These are phyloP conservation scores for Scleromitrula shiraiana DNA, from an alignment of 2,329 filamentous ascomycete species.

Conservation along the genomic window DNA sequence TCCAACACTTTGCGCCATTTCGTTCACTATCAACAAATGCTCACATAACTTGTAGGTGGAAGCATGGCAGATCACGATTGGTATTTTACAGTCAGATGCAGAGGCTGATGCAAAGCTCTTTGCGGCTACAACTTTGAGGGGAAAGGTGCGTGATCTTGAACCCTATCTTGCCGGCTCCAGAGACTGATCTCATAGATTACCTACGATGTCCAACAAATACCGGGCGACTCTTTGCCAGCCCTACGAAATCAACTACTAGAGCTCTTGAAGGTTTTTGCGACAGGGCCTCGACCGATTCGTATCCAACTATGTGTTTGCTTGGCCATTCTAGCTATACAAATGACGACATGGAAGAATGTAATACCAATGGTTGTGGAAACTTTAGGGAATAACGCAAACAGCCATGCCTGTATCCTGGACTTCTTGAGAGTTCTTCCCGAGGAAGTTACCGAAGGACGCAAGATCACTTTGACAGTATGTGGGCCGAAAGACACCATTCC, in stretches of 20 bases:
- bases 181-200: conserved; percentile 60
- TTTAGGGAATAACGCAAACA: conserved; percentile 67
- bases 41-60: conserved; percentile 51
- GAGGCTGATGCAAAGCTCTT: conserved; percentile 86
- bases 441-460: conserved; percentile 98
- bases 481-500: conserved; percentile 50
- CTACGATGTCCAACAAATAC: conserved; percentile 88
- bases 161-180: not conserved
- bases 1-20: conserved; percentile 10
- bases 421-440: conserved; percentile 95
- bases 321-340: conserved; percentile 90
- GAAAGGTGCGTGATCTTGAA: conserved; percentile 62
- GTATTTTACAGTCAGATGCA: conserved; percentile 73
- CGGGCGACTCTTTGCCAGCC: conserved; percentile 62
- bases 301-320: conserved; percentile 93
- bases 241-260: conserved; percentile 78
- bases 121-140: conserved; percentile 92
- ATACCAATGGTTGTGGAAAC: conserved; percentile 71
- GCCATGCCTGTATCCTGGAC: conserved; percentile 82
- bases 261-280: conserved; percentile 71
- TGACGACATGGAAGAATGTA: conserved; percentile 93
- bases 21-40: conserved; percentile 11
- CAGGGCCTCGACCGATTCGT: conserved; percentile 75
- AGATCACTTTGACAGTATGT: conserved; percentile 98
- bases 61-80: conserved; percentile 84